phyloP scores from a whole-genome alignment of 495 filamentous ascomycete species.

The Acidiella bohemica region DNA sequence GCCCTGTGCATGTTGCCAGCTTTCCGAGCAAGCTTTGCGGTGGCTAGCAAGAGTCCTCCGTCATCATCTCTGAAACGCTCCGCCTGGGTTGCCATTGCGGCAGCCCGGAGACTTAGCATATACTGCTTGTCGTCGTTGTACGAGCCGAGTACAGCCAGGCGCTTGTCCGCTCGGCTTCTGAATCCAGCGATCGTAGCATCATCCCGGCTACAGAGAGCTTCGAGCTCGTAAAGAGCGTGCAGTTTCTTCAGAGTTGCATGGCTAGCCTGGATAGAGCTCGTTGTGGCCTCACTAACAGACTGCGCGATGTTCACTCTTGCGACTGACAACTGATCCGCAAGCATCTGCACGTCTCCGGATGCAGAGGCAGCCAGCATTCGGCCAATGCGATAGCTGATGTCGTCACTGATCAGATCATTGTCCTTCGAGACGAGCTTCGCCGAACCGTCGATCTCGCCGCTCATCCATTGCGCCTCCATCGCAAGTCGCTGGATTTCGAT shows the following conservation, averaged over 20 bases:
- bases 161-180: constrained; percentile 44
- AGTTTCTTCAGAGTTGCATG: constrained; percentile 71
- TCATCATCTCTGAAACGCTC: constrained; percentile 1
- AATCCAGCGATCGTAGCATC: constrained; percentile 31
- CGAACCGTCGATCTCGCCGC: constrained; percentile 35
- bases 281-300: constrained; percentile 57
- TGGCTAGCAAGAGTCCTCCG: constrained; percentile 64
- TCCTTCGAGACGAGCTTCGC: too few species aligned
- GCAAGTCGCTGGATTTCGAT: not conserved
- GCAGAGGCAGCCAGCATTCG: constrained; percentile 54
- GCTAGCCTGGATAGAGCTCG: constrained; percentile 63
- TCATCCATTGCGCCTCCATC: constrained; percentile 76
- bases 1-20: constrained; percentile 66
- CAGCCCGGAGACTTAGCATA: constrained; percentile 72
- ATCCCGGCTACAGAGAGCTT: constrained; percentile 51
- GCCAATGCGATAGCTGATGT: constrained; percentile 75
- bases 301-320: constrained; percentile 58
- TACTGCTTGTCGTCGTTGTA: constrained; percentile 89
- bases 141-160: constrained; percentile 71
- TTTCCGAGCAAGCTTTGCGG: constrained; percentile 75
- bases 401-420: constrained; percentile 65
- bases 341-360: constrained; percentile 38
- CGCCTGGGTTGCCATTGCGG: constrained; percentile 55
- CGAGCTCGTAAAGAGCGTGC: constrained; percentile 77
- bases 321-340: constrained; percentile 44